These are phyloP conservation scores for Scytalidium sp. DNA, from an alignment of 2,329 filamentous ascomycete species.

Conservation along the genomic window DNA sequence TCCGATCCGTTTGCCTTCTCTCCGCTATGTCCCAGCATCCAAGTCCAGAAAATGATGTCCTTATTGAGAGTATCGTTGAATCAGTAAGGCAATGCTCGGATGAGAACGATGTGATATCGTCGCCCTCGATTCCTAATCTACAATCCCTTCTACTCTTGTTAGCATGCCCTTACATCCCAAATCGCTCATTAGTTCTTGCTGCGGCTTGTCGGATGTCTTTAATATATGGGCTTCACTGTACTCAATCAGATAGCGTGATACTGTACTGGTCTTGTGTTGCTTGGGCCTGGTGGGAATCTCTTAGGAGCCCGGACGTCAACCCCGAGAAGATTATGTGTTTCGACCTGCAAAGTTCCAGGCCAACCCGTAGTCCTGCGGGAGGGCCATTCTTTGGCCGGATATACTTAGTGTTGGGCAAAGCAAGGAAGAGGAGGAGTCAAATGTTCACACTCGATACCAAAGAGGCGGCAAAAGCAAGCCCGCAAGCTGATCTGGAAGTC, in stretches of 20 bases:
- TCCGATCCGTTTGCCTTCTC: not conserved
- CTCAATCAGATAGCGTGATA: not conserved
- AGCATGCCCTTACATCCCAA: not conserved
- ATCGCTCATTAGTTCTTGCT: not conserved
- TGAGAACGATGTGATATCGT: not conserved
- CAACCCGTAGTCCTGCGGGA: not conserved
- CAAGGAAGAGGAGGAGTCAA: not conserved
- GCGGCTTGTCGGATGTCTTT: not conserved
- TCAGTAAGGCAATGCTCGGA: not conserved
- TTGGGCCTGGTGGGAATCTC: not conserved
- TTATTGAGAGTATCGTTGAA: not conserved
- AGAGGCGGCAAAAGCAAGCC: not conserved
- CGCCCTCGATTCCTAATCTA: not conserved
- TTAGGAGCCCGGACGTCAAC: not conserved
- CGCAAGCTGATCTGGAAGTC: not conserved
- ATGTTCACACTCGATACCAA: not conserved
- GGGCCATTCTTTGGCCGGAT: not conserved
- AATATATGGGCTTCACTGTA: not conserved
- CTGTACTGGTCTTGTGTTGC: not conserved
- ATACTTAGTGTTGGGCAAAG: not conserved
- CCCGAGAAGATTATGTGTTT: not conserved
- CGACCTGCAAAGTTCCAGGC: not conserved
- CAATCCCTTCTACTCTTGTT: not conserved
- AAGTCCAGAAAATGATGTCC: not conserved
- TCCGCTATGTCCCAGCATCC: not conserved